Evolutionary conservation across 2,329 filamentous ascomycete species (phyloP).

Genomic region (Lomentospora prolificans): DNA sequence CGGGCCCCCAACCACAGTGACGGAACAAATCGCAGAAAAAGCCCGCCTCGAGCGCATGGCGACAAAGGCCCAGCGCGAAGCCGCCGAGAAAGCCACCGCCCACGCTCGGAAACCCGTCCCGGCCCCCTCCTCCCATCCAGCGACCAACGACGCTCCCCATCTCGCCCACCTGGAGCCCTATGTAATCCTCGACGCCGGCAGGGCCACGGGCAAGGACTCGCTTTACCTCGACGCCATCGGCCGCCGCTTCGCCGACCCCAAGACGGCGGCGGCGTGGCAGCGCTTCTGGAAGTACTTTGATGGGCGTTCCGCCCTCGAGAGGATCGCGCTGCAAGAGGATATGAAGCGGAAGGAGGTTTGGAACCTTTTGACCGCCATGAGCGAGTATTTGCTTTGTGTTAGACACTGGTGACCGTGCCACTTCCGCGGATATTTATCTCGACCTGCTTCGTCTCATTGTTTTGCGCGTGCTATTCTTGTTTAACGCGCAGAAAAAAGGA

Average conservation of each 20-base stretch:
- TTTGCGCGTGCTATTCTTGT: too few relatives aligned
- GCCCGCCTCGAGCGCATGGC: slow-evolving; percentile 52
- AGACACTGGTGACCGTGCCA: slow-evolving; percentile 53
- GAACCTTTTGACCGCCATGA: slow-evolving; percentile 52
- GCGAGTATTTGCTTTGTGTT: slow-evolving; percentile 57
- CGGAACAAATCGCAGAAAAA: slow-evolving; percentile 48
- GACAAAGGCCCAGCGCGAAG: slow-evolving; percentile 41
- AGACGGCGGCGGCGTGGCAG: slow-evolving; percentile 59
- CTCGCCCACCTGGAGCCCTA: slow-evolving; percentile 50
- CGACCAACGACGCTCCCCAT: slow-evolving; percentile 45
- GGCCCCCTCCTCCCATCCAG: slow-evolving; percentile 41
- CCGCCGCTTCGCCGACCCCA: slow-evolving; percentile 34
- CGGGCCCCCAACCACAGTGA: slow-evolving; percentile 26
- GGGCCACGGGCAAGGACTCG: slow-evolving; percentile 68
- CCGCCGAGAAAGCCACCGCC: slow-evolving; percentile 45
- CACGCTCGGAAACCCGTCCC: slow-evolving; percentile 43
- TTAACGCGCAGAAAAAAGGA: too few relatives aligned
- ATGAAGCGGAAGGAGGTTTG: slow-evolving; percentile 79
- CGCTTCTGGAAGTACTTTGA: slow-evolving; percentile 79
- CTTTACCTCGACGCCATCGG: slow-evolving; percentile 57
- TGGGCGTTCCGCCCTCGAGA: slow-evolving; percentile 73
- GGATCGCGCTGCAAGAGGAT: slow-evolving; percentile 74
- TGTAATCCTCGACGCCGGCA: slow-evolving; percentile 68
- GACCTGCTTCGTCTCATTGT: not conserved
- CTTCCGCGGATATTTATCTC: not conserved